phyloP scores from a whole-genome alignment of 1,284 basidiomycete genomes.

The Somion occarium region DNA sequence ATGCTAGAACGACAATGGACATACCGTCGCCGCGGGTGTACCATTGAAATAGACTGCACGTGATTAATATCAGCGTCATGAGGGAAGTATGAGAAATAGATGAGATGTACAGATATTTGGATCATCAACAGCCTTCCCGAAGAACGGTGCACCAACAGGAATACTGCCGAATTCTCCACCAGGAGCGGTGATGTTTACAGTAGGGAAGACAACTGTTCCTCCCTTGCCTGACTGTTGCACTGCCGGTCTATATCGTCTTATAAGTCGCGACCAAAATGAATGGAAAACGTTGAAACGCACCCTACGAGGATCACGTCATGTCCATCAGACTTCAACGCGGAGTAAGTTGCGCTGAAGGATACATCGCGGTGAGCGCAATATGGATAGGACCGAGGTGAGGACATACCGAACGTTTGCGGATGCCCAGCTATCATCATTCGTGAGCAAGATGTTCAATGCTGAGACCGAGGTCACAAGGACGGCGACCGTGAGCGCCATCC shows the following conservation, averaged over 20 bases:
- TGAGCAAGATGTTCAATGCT: slow-evolving; percentile 24
- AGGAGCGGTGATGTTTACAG: slow-evolving; percentile 23
- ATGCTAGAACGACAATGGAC: background rate
- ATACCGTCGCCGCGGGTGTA: slow-evolving; percentile 23
- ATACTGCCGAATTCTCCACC: slow-evolving; percentile 26
- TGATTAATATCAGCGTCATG: background rate
- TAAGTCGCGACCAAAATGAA: background rate
- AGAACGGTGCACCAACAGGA: slow-evolving; percentile 24
- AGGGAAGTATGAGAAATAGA: too few species aligned
- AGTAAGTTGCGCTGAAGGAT: slow-evolving; percentile 20
- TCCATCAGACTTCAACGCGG: slow-evolving; percentile 20
- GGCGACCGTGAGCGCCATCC: background rate
- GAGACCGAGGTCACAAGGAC: background rate
- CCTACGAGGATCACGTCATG: slow-evolving; percentile 25
- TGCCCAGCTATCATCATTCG: slow-evolving; percentile 29
- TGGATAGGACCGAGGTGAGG: background rate
- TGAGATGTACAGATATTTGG: slow-evolving; percentile 20
- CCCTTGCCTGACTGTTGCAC: slow-evolving; percentile 27
- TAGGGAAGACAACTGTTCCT: slow-evolving; percentile 25
- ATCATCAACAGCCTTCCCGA: slow-evolving; percentile 21
- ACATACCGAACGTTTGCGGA: slow-evolving; percentile 28
- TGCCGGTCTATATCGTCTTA: slow-evolving; percentile 17
- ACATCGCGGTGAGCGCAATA: background rate
- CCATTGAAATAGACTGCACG: slow-evolving; percentile 27
- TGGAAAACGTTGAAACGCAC: slow-evolving; percentile 13